These are phyloP conservation scores for Cercospora zeina DNA, from an alignment of 2,329 filamentous ascomycete genomes.

Conservation along the genomic window DNA sequence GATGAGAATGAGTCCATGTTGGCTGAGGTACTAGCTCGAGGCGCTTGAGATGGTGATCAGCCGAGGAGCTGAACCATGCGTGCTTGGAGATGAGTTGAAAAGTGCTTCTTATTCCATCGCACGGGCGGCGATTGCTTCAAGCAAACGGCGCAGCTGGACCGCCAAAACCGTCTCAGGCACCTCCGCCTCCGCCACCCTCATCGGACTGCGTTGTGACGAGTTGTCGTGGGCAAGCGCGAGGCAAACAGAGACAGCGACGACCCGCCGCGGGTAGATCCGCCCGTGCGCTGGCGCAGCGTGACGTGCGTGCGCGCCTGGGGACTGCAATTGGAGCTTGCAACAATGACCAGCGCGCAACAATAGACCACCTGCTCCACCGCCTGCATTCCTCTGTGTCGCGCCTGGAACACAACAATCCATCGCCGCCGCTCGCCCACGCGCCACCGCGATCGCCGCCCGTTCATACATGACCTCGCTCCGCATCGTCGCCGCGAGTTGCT, in stretches of 20 bases:
- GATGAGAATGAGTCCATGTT: slow-evolving; percentile 31
- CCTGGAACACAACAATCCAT: neutral
- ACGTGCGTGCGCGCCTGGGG: neutral
- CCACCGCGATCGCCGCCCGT: neutral
- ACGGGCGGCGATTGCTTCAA: neutral
- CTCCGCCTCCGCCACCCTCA: slow-evolving; percentile 7
- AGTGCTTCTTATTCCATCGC: neutral
- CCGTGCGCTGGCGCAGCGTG: neutral
- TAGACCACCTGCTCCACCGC: neutral
- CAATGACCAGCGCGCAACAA: slow-evolving; percentile 9
- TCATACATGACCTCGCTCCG: slow-evolving; percentile 4
- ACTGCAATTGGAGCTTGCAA: neutral
- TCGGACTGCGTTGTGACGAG: slow-evolving; percentile 1
- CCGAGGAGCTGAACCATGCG: slow-evolving; percentile 1
- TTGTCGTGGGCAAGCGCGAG: neutral
- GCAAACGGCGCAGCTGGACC: slow-evolving; percentile 6
- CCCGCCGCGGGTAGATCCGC: slow-evolving; percentile 2
- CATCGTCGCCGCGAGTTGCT: slow-evolving; percentile 7
- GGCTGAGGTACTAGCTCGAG: neutral
- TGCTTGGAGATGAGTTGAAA: neutral
- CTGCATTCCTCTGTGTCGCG: neutral
- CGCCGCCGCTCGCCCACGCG: neutral
- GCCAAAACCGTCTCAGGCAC: neutral
- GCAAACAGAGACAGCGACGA: neutral
- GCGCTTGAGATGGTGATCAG: neutral